phyloP scores from a whole-genome alignment of 2,329 filamentous ascomycete genomes.

The Pochonia chlamydosporia region DNA sequence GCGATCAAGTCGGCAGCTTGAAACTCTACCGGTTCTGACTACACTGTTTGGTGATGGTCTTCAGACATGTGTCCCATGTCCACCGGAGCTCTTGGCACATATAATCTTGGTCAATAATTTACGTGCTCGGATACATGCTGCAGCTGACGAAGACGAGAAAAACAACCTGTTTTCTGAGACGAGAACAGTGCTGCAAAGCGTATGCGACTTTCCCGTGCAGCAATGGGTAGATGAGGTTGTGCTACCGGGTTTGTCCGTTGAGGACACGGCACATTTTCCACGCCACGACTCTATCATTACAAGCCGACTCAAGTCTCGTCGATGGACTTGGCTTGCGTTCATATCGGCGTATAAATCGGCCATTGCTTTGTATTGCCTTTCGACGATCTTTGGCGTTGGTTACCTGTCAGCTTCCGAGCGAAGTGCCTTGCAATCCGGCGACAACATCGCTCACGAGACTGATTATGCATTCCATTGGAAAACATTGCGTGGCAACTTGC shows the following conservation, averaged over 20 bases:
- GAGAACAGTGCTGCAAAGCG: not conserved
- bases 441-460: no score
- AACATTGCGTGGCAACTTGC: constrained; percentile 8
- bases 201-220: not conserved
- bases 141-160: not conserved
- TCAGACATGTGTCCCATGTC: constrained; percentile 15
- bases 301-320: no score
- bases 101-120: constrained; percentile 17
- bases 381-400: not conserved
- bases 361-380: not conserved
- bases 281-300: no score
- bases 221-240: not conserved
- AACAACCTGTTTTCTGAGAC: not conserved
- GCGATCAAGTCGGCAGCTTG: constrained; percentile 8
- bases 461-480: constrained; percentile 4
- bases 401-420: not conserved
- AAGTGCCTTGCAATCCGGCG: no score
- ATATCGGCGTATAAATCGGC: not conserved
- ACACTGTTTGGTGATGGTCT: constrained; percentile 13
- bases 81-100: constrained; percentile 12
- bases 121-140: constrained; percentile 8
- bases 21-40: constrained; percentile 8
- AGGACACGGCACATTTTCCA: no score
- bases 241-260: not conserved
- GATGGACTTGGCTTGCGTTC: not conserved